phyloP scores from a whole-genome alignment of 192 early-diverging fungal genomes.

The Coemansia sp. region DNA sequence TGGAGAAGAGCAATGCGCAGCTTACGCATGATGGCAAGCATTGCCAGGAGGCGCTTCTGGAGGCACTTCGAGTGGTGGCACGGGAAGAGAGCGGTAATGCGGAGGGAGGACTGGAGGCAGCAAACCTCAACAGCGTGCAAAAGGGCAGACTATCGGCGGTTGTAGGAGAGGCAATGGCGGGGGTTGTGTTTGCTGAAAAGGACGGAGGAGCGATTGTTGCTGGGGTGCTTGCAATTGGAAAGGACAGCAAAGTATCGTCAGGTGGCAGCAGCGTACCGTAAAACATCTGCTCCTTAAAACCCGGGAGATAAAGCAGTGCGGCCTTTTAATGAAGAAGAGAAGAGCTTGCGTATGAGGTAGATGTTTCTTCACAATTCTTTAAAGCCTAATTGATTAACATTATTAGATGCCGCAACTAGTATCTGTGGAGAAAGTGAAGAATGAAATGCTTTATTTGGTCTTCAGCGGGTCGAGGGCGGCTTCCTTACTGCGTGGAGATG shows the following conservation, averaged over 20 bases:
- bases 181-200: slow-evolving; percentile 34
- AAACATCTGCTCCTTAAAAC: too few relatives aligned
- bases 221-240: slow-evolving; percentile 27
- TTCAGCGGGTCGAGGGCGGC: not conserved
- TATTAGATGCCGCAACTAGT: too few relatives aligned
- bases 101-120: slow-evolving; percentile 11
- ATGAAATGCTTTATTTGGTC: not conserved
- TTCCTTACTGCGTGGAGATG: not conserved
- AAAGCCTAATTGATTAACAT: too few relatives aligned
- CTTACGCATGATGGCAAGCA: slow-evolving; percentile 30
- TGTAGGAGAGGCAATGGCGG: slow-evolving; percentile 39
- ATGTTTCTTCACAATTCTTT: too few relatives aligned
- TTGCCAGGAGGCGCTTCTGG: slow-evolving; percentile 38
- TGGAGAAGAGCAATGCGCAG: slow-evolving; percentile 47
- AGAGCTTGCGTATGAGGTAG: too few relatives aligned
- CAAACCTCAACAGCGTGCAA: slow-evolving; percentile 21
- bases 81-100: slow-evolving; percentile 1
- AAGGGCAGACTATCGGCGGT: slow-evolving; percentile 30
- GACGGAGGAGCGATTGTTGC: slow-evolving; percentile 35
- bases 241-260: slow-evolving; percentile 7
- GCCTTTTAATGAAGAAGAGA: too few relatives aligned
- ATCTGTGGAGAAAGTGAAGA: too few relatives aligned
- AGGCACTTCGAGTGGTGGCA: slow-evolving; percentile 25
- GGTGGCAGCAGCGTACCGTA: too few relatives aligned
- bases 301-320: too few relatives aligned